phyloP scores from a whole-genome alignment of 129 eudicot genomes.

The Helianthus tuberosus region DNA sequence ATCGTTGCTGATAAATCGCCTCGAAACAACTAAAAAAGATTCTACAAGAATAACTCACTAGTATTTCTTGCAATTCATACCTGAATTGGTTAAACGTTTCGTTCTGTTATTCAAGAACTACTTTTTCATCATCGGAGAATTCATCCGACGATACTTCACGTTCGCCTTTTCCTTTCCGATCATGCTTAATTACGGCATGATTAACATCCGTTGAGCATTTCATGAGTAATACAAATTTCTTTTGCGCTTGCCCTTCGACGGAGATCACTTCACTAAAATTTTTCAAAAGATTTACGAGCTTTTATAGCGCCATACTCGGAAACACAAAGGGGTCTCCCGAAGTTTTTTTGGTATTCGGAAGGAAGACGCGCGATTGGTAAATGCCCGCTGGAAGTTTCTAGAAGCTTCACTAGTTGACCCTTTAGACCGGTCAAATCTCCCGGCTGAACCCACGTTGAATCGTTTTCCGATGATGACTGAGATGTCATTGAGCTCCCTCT shows the following conservation, averaged over 20 bases:
- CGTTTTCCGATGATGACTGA: no score
- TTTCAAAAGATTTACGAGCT: conserved; percentile 68
- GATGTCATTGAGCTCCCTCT: no score
- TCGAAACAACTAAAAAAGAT: conserved; percentile 72
- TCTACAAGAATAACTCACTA: conserved; percentile 82
- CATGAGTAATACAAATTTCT: no score
- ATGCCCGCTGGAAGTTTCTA: conserved; percentile 67
- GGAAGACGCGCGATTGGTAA: conserved; percentile 68
- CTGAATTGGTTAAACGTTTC: no score
- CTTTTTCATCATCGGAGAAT: no score
- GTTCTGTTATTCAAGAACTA: no score
- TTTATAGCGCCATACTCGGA: conserved; percentile 73
- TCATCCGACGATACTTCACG: no score
- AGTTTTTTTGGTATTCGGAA: conserved; percentile 74
- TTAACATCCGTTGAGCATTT: conserved; percentile 32
- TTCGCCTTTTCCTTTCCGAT: no score
- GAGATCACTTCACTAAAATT: conserved; percentile 61
- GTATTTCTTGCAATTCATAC: conserved; percentile 81
- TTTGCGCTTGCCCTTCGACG: conserved; percentile 67
- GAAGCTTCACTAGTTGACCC: conserved; percentile 75
- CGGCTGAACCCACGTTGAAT: conserved; percentile 93
- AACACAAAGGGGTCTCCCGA: conserved; percentile 78
- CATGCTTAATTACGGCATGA: conserved; percentile 36
- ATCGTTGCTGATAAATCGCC: conserved; percentile 73
- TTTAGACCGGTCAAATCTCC: conserved; percentile 83